Percentiles rank a stretch among this genome's conserved stretches.
Evolutionary conservation across 345 rosid species (phyloP).

Genomic region (Schrenkiella parvula): DNA sequence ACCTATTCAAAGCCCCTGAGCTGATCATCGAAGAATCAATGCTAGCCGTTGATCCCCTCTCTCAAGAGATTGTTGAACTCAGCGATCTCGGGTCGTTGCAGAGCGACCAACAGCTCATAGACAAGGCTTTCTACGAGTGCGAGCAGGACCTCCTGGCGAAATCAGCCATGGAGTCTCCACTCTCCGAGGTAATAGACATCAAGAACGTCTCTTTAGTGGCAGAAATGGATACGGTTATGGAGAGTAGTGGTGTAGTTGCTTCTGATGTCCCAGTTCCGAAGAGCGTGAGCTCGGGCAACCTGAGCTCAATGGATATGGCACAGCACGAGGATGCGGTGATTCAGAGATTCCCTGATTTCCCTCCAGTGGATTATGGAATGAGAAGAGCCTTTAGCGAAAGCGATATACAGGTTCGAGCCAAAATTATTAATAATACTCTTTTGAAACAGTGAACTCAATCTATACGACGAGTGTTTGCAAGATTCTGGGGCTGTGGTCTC

Average conservation of each 20-base stretch:
- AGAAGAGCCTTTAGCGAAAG: conserved; percentile 91
- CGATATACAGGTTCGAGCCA: conserved; percentile 68
- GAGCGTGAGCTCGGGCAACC: conserved; percentile 67
- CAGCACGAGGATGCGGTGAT: conserved; percentile 33
- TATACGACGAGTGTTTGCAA: not conserved
- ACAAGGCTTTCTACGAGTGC: conserved; percentile 73
- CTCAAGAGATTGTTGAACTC: conserved; percentile 48
- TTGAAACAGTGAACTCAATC: not conserved
- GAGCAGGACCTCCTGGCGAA: conserved; percentile 66
- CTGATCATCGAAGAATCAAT: conserved; percentile 67
- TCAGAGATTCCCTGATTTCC: conserved; percentile 53
- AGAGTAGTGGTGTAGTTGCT: conserved; percentile 2
- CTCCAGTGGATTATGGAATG: conserved; percentile 69
- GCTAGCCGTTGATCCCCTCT: conserved; percentile 56
- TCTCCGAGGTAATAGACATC: conserved; percentile 52
- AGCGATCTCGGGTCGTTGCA: conserved; percentile 59
- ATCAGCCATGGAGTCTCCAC: conserved; percentile 42
- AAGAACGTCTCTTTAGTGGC: conserved; percentile 42
- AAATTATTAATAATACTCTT: not conserved
- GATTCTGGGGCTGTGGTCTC: not conserved
- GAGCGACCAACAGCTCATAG: conserved; percentile 64
- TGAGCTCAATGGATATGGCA: conserved; percentile 58
- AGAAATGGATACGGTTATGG: conserved; percentile 30
- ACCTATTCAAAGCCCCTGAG: conserved; percentile 84
- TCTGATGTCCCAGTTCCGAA: conserved; percentile 45